Evolutionary conservation across 495 filamentous ascomycete genomes (phyloP).

Genomic region (Letharia lupina): DNA sequence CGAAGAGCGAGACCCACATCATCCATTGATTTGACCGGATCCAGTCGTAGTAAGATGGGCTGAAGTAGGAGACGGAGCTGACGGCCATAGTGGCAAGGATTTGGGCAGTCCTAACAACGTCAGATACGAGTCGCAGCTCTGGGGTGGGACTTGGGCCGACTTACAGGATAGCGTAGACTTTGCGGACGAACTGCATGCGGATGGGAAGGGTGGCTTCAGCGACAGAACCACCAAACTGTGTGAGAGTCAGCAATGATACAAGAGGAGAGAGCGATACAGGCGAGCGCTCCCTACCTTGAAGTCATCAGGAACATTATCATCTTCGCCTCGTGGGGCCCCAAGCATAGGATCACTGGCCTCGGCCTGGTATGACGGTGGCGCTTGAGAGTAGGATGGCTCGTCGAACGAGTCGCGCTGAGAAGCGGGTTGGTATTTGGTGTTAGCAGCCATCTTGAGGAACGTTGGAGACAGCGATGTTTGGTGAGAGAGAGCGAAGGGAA

Average conservation of each 20-base stretch:
- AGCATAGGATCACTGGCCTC: conserved; percentile 47
- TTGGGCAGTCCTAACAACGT: conserved; percentile 60
- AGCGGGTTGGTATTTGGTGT: conserved; percentile 60
- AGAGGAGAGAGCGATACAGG: background rate
- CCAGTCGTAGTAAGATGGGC: conserved; percentile 68
- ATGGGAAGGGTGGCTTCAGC: conserved; percentile 91
- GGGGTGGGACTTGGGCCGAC: conserved; percentile 20
- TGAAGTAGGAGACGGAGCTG: conserved; percentile 78
- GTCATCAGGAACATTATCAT: conserved; percentile 91
- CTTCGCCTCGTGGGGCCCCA: conserved; percentile 65
- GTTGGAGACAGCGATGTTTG: background rate
- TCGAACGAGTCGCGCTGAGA: conserved; percentile 68
- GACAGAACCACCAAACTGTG: conserved; percentile 77
- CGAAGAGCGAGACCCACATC: conserved; percentile 77
- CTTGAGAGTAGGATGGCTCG: conserved; percentile 59
- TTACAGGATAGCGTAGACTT: conserved; percentile 79
- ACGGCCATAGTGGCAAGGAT: conserved; percentile 76
- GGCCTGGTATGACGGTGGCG: conserved; percentile 74
- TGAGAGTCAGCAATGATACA: conserved; percentile 15
- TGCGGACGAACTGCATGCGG: conserved; percentile 95
- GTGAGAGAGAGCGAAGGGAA: background rate
- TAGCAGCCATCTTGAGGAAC: conserved; percentile 49
- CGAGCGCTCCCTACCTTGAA: conserved; percentile 60
- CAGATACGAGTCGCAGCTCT: background rate
- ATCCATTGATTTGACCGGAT: conserved; percentile 77